Evolutionary conservation across 768 basidiomycete species (phyloP).

Genomic region (Agrocybe pediades): DNA sequence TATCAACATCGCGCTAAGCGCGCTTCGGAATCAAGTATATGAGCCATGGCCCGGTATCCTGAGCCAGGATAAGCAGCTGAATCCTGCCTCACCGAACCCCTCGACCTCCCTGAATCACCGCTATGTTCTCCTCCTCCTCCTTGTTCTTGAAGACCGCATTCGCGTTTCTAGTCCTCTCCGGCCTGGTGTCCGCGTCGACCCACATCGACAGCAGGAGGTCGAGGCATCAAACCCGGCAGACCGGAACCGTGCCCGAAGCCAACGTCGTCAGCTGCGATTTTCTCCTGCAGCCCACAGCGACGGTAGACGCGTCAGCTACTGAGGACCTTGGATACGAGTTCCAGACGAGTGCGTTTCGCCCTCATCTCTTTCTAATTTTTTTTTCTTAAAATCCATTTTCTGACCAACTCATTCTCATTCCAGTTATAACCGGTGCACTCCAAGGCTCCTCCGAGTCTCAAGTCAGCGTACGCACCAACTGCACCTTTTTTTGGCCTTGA

Average conservation of each 20-base stretch:
- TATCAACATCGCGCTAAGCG: too few relatives aligned
- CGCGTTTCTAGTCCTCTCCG: not conserved
- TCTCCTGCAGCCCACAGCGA: not conserved
- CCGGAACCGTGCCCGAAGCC: not conserved
- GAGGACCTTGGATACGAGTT: not conserved
- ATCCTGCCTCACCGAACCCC: too few relatives aligned
- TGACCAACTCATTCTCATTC: not conserved
- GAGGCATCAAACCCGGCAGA: not conserved
- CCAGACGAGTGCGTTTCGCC: not conserved
- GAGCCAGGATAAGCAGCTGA: too few relatives aligned
- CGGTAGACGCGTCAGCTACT: not conserved
- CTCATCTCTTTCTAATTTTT: too few relatives aligned
- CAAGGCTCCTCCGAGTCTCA: not conserved
- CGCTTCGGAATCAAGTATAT: too few relatives aligned
- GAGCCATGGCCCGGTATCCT: too few relatives aligned
- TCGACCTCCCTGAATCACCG: too few relatives aligned
- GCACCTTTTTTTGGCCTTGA: not conserved
- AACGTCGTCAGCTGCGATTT: not conserved
- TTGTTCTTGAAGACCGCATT: not conserved
- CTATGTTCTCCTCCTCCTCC: not conserved
- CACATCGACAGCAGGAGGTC: not conserved
- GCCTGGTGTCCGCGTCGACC: not conserved
- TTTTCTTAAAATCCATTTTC: too few relatives aligned
- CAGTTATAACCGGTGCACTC: not conserved
- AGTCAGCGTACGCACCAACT: not conserved